Evolutionary conservation across 768 basidiomycete species (phyloP), one percentile per base, ranked within the genome.

Genomic region (Kwoniella botswanensis): DNA sequence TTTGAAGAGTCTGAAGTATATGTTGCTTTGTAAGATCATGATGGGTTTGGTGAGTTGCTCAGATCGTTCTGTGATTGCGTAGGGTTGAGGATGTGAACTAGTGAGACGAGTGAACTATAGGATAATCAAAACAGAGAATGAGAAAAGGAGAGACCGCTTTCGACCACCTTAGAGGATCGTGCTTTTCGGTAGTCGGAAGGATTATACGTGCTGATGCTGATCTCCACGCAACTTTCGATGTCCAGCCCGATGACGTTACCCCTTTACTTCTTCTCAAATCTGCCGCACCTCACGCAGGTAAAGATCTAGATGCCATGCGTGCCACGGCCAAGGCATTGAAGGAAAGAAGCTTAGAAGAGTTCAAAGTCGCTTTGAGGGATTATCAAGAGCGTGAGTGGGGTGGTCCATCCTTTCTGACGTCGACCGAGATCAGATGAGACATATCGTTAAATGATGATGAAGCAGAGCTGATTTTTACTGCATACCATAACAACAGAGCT

Each of bases 1-100:
- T 0, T 86, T 97, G 21, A 89, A 88, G 1, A 94, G 94, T 4
- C 86, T 99, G 74, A 98, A 99, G 84, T 98, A 99, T 84, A 97
- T 98, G 96, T 87, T 98, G 17, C 84, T 98, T 56, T 99, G 97
- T 84, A 98, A 99, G 83, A 91, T 99, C 81, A 99, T 99, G 96
- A 86, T 98, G 73, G 94, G 94, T 79, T 83, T 96, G 80, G 95
- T 96, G 70, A 73, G 90, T 86, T 43, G 35, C 2, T 10, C 61
- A 2, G 18, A 52, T 63, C 46, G 2, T 62, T 42, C 29, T 3
- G 58, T 41, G 9, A 17, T 52, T 52, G 50, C 2, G 1, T 52
- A 17, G 50, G 21, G 46, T 50, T 17, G 46, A 50, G 35, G 35
- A 18, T 52, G 15, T 52, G 5, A 13, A 52, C 2, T 6, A 52